These are phyloP conservation scores for Tolypocladium amazonense DNA, from an alignment of 2,329 filamentous ascomycete species.

Conservation along the genomic window DNA sequence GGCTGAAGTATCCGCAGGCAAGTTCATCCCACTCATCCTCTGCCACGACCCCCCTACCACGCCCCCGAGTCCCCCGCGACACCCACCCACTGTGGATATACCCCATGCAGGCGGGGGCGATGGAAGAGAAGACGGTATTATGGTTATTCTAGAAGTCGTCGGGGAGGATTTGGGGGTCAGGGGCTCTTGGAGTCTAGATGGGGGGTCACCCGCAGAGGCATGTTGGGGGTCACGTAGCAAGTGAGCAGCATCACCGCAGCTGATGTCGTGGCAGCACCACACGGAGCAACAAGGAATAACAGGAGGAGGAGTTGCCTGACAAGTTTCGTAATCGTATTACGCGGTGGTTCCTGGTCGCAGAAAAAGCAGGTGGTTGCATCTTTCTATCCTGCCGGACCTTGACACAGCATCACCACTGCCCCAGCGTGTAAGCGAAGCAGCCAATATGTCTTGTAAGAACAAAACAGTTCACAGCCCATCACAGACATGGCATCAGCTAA, in stretches of 20 bases:
- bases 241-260: neutral
- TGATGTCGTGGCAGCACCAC: neutral
- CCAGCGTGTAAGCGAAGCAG: neutral
- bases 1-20: neutral
- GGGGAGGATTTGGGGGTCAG: neutral
- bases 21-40: neutral
- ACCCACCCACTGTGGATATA: neutral
- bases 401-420: neutral
- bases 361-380: neutral
- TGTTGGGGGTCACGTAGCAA: neutral
- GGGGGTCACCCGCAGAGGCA: neutral
- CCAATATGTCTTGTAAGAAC: neutral
- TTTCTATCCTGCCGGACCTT: neutral
- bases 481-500: neutral
- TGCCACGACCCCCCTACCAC: neutral
- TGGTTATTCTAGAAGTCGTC: neutral
- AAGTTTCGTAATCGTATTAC: neutral
- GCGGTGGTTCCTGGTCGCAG: constrained; percentile 8
- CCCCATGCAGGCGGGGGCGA: neutral
- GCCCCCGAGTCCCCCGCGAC: neutral
- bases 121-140: neutral
- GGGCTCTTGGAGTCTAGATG: neutral
- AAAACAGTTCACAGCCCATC: neutral
- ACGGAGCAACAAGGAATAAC: neutral
- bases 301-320: neutral